Base-by-base conservation (phyloP, 2,329 filamentous ascomycete genomes). In the Penicillium sp. region DNA sequence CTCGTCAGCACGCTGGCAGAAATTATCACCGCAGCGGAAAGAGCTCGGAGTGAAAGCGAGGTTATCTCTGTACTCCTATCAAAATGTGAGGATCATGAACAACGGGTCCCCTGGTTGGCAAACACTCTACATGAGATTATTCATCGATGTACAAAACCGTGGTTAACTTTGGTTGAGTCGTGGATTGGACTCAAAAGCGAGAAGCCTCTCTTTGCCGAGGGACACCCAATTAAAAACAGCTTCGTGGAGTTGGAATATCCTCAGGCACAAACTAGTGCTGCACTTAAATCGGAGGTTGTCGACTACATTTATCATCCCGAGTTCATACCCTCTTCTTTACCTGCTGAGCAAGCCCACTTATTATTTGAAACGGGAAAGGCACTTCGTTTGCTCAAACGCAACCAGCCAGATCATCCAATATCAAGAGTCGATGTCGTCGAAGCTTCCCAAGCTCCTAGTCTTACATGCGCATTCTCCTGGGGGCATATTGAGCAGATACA, bases 361-460 rank as follows among this genome's bases (percentile, higher is more conserved):
- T 83, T 94, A n/a, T 92, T 93, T 61, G 90, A 95, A 67, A 88
- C 86, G 3, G 91, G 90, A 3, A 83, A 82, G 64, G 93, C 88
- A 67, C 72, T 96, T 48, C 83, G 88, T 7, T 85, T 94, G 54
- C 77, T 96, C 48, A 83, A 85, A 63, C 75, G 78, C 21, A 84
- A 88, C 62, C 88, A 94, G 66, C 82, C 89, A 5, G 77, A 85
- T 1, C 89, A 95, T 66, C 84, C 87, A 0, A 74, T 94, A 43
- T 81, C 83, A 14, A 78, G 78, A 43, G 65, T 77, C n/a, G 75
- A 77, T 24, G 74, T 81, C 5, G 68, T 83, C 5, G 63, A 67
- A 9, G 68, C 73, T 12, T 75, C 77, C 11, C 70, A 76, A 6
- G 81, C 85, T 12, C 87, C 88, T 2, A 69, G 71, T 14, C 74